phyloP scores from a whole-genome alignment of 768 basidiomycete species.

The Lyophyllum shimeji region DNA sequence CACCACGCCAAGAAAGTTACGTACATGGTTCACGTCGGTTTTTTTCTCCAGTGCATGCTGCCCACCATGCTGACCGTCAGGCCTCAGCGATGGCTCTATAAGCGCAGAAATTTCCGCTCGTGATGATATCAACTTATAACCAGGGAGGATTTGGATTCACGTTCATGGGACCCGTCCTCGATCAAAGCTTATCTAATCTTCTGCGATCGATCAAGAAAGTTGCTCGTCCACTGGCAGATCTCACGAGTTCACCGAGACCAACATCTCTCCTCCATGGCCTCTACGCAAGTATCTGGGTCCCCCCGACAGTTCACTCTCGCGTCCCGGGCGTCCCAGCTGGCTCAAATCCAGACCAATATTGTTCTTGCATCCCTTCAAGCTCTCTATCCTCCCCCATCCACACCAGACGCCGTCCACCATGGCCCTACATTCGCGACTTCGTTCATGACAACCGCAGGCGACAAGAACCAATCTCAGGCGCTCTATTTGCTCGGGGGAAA shows the following conservation, averaged over 20 bases:
- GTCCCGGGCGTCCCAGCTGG: constrained; percentile 85
- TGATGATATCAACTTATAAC: too few relatives aligned
- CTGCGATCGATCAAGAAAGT: constrained; percentile 2
- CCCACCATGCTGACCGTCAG: background rate
- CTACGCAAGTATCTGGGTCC: constrained; percentile 10
- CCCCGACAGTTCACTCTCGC: constrained; percentile 70
- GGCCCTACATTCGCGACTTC: constrained; percentile 41
- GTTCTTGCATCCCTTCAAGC: constrained; percentile 65
- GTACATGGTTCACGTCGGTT: background rate
- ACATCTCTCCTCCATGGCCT: constrained; percentile 11
- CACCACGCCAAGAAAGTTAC: background rate
- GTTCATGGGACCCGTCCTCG: background rate
- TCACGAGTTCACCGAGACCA: background rate
- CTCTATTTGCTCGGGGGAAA: constrained; percentile 91
- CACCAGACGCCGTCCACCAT: constrained; percentile 23
- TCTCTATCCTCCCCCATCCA: constrained; percentile 47
- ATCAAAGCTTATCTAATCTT: constrained; percentile 5
- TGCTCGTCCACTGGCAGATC: background rate
- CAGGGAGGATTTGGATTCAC: too few relatives aligned
- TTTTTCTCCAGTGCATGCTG: background rate
- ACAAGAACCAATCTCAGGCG: constrained; percentile 86
- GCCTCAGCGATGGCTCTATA: background rate
- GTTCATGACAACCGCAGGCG: constrained; percentile 70
- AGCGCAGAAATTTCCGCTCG: background rate
- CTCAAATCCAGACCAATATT: constrained; percentile 85